phyloP scores from a whole-genome alignment of 1,284 basidiomycete genomes.

The Irpex sp. region DNA sequence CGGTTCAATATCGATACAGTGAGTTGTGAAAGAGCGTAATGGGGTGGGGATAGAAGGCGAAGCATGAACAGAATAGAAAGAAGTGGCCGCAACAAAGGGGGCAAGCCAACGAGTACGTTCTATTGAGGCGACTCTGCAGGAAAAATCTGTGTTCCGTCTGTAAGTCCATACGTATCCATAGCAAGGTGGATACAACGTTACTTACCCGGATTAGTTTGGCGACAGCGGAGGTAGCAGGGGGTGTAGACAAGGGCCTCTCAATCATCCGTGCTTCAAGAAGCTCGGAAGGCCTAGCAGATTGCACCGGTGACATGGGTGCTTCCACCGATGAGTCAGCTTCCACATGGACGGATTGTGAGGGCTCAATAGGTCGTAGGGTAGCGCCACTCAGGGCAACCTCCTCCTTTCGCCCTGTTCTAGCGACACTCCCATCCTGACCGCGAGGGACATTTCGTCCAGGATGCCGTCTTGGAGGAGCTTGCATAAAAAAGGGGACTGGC shows the following conservation, averaged over 20 bases:
- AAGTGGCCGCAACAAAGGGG: background rate
- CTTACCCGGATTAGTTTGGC: conserved; percentile 6
- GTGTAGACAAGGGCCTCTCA: conserved; percentile 14
- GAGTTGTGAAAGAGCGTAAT: background rate
- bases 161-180: too few species aligned
- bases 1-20: background rate
- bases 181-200: too few species aligned
- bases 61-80: background rate
- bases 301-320: background rate
- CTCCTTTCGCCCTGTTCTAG: background rate
- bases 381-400: background rate
- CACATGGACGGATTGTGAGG: background rate
- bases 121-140: conserved; percentile 4
- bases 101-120: background rate
- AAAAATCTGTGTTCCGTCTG: conserved; percentile 1
- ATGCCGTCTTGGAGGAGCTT: background rate
- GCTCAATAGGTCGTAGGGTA: background rate
- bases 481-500: background rate
- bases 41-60: background rate
- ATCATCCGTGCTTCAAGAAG: conserved; percentile 7
- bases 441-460: background rate
- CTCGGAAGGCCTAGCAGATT: background rate
- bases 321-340: background rate
- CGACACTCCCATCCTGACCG: background rate
- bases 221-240: conserved; percentile 6